These are phyloP conservation scores for Drosera capensis DNA, from an alignment of 148 eudicot genomes.

Conservation along the genomic window DNA sequence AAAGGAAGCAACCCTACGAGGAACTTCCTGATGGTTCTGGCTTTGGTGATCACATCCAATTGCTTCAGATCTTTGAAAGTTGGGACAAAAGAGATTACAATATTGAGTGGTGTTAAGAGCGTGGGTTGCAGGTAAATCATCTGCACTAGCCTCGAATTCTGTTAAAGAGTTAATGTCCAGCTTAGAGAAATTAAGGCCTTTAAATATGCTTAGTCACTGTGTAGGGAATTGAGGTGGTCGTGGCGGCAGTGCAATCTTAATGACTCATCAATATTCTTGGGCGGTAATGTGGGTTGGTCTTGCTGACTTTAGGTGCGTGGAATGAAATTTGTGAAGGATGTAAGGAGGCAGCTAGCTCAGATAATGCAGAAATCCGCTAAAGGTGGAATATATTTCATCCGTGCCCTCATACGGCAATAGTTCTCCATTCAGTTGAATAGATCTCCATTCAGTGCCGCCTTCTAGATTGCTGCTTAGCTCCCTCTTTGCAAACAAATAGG, in stretches of 20 bases:
- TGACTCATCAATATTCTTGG: background rate
- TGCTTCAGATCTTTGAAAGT: conserved; percentile 72
- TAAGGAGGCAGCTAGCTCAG: conserved; percentile 76
- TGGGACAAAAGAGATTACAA: conserved; percentile 67
- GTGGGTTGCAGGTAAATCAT: conserved; percentile 57
- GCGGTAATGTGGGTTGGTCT: background rate
- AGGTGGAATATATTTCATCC: conserved; percentile 21
- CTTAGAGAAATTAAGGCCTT: too few species aligned
- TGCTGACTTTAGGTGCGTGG: conserved; percentile 48
- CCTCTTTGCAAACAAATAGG: conserved; percentile 14
- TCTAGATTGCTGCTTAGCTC: too few species aligned
- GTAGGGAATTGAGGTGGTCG: too few species aligned
- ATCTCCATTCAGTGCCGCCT: too few species aligned
- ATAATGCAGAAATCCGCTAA: conserved; percentile 84
- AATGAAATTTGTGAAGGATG: conserved; percentile 89
- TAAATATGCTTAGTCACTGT: too few species aligned
- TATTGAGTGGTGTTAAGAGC: conserved; percentile 77
- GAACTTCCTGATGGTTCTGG: conserved; percentile 90
- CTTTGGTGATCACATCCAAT: conserved; percentile 85
- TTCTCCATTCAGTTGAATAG: too few species aligned
- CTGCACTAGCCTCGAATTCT: too few species aligned
- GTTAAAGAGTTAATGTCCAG: too few species aligned
- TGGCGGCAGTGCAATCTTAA: background rate
- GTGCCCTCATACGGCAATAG: background rate
- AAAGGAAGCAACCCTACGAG: conserved; percentile 59